Conservation (phyloP, 139 green algal species). For the Chlorella sorokiniana region DNA sequence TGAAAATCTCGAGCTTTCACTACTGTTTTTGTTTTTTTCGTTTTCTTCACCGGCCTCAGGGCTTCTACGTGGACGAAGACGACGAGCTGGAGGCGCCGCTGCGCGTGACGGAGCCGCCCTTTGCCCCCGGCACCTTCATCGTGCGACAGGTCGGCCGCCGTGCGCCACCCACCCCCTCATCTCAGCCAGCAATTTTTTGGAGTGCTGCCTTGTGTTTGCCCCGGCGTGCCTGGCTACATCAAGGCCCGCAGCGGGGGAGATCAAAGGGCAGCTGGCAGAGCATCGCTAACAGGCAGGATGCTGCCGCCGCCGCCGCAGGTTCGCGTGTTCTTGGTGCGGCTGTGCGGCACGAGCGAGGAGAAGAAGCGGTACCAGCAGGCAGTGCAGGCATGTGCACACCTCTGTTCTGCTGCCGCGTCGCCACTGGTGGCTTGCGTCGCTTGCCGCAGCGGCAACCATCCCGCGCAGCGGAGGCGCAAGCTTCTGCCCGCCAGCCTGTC, state of each 20-base stretch:
- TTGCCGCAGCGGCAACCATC: neutral
- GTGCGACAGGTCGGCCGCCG: conserved; percentile 18
- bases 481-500: neutral
- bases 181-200: neutral
- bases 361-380: conserved; percentile 20
- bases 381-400: neutral
- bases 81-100: neutral
- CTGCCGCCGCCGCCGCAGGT: conserved; percentile 16
- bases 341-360: conserved; percentile 23
- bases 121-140: conserved; percentile 25
- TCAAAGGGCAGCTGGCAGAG: neutral
- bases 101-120: neutral
- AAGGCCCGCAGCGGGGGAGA: neutral
- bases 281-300: too few species aligned
- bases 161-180: too few species aligned
- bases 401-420: too few species aligned
- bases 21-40: neutral
- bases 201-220: neutral
- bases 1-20: neutral
- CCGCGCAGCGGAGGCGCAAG: neutral
- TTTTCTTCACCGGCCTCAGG: neutral
- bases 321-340: conserved; percentile 13
- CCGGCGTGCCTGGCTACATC: neutral
- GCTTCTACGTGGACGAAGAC: conserved; percentile 14
- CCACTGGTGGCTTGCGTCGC: neutral